Evolutionary conservation across 2,329 filamentous ascomycete species (phyloP), one percentile per base, ranked within the genome.

Genomic region (Cladophialophora psammophila): DNA sequence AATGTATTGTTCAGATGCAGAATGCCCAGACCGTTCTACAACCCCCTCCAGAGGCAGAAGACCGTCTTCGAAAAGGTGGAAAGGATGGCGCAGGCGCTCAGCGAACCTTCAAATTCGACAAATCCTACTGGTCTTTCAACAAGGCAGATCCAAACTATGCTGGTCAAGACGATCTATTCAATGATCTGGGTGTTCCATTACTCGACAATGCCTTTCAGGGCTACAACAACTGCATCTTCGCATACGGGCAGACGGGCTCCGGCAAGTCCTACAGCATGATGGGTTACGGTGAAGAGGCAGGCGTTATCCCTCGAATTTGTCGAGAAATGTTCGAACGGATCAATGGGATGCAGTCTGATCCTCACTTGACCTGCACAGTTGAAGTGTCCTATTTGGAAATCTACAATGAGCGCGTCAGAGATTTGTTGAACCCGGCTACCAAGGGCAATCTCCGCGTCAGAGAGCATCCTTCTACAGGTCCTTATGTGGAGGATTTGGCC

Each of bases 181-280:
- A 89, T 62, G 95, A 98, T 77, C 82, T 99, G 70, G 95, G 95
- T 69, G 88, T 89, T 73, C 95, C 95, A 61, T 85, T 99, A 66
- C 86, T 99, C 72, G 94, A 99, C 82, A 99, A 99, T 87, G 95
- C 95, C 18, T 99, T 99, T 77, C 89, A 94, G 75, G 95, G 95
- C 53, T 99, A 98, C 83, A 98, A 99, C 84, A 99, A 98, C 80
- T 99, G 95, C 85, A 99, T 99, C 76, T 99, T 99, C 78, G 95
- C 95, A 13, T 99, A 99, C 77, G 95, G 95, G 18, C 95, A 99
- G 83, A 99, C 95, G 1, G 95, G 95, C 73, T 98, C 95, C 0
- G 95, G 95, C 80, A 99, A 99, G 82, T 97, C 93, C 15, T 99
- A 99, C 80, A 97, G 94, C 36, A 99, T 99, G 94, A 99, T 99